Conservation (phyloP, 805 yeast species). For the Priceomyces melissophilus region DNA sequence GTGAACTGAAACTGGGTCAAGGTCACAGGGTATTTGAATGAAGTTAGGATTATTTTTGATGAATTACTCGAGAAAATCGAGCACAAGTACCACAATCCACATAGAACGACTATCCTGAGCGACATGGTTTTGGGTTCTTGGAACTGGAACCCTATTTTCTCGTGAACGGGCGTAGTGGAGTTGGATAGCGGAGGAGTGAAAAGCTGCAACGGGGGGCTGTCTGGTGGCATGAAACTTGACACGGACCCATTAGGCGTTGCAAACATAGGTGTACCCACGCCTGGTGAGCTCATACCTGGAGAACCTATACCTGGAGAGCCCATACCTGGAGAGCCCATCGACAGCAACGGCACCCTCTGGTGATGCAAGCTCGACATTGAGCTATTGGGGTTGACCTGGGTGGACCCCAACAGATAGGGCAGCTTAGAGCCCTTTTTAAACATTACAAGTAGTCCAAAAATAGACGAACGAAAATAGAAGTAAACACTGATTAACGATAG, state of each 20-base stretch:
- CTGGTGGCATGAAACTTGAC: background rate
- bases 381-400: slow-evolving; percentile 33
- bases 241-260: slow-evolving; percentile 5
- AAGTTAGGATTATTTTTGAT: slow-evolving; percentile 69
- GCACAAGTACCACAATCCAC: slow-evolving; percentile 74
- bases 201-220: slow-evolving; percentile 14
- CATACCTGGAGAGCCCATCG: slow-evolving; percentile 10
- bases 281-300: too few relatives aligned
- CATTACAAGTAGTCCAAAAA: too few relatives aligned
- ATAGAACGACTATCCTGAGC: slow-evolving; percentile 35
- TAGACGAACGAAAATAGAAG: too few relatives aligned
- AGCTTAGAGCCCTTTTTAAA: too few relatives aligned
- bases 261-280: too few relatives aligned
- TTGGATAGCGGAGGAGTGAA: slow-evolving; percentile 36
- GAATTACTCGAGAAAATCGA: slow-evolving; percentile 81
- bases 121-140: background rate
- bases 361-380: slow-evolving; percentile 33
- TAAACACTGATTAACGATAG: too few relatives aligned
- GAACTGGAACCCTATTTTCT: slow-evolving; percentile 4
- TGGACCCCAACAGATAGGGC: slow-evolving; percentile 6
- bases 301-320: too few relatives aligned
- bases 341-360: slow-evolving; percentile 11
- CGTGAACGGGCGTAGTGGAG: slow-evolving; percentile 29
- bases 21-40: slow-evolving; percentile 79
- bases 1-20: slow-evolving; percentile 85